phyloP scores from a whole-genome alignment of 2,329 filamentous ascomycete genomes.

The Pseudocercospora fuligena region DNA sequence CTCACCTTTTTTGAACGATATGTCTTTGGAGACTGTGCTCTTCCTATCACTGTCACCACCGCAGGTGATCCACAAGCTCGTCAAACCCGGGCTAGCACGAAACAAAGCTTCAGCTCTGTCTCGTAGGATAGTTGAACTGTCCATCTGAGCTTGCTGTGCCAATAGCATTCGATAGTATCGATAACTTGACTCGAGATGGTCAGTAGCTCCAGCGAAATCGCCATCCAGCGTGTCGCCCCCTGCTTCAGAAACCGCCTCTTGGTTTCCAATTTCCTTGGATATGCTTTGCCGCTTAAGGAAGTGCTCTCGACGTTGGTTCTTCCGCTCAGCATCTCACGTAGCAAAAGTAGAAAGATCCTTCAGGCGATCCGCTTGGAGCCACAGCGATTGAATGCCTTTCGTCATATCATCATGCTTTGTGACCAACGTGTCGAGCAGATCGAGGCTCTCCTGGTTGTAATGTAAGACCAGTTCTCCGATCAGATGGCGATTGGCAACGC shows the following conservation, averaged over 20 bases:
- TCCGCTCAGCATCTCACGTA: background rate
- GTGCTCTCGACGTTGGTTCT: background rate
- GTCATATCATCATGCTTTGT: background rate
- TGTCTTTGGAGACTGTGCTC: background rate
- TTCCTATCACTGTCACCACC: background rate
- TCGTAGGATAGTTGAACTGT: background rate
- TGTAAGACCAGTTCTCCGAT: background rate
- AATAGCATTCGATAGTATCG: background rate
- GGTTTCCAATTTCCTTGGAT: background rate
- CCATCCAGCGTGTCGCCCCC: background rate
- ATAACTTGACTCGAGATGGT: background rate
- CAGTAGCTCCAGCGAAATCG: background rate
- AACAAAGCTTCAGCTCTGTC: background rate
- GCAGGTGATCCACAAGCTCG: background rate
- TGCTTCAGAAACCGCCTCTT: too few species aligned
- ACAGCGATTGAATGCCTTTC: background rate
- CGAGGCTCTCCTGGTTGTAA: background rate
- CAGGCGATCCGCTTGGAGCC: background rate
- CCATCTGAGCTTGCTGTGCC: background rate
- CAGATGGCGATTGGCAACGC: background rate
- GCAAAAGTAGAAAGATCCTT: background rate
- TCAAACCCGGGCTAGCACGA: background rate
- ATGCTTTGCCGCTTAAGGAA: background rate
- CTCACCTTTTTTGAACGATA: background rate
- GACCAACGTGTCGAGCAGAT: background rate